These are phyloP conservation scores for Naganishia vaughanmartiniae DNA, from an alignment of 768 basidiomycete genomes.

Conservation along the genomic window DNA sequence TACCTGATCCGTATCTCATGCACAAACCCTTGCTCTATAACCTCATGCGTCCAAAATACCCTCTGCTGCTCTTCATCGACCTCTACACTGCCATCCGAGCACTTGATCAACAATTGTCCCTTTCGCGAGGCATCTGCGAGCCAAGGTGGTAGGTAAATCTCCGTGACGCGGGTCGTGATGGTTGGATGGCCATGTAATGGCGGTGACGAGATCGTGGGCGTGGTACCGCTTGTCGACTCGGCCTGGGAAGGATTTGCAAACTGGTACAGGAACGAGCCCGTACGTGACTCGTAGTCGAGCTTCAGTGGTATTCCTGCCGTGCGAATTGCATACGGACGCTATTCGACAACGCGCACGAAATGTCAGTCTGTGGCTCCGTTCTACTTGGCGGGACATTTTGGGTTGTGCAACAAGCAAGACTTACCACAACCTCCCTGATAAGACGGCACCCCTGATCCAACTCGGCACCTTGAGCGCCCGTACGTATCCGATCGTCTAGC, in stretches of 20 bases:
- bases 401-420: constrained; percentile 28
- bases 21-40: not conserved
- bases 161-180: constrained; percentile 11
- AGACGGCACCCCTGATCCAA: constrained; percentile 81
- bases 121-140: constrained; percentile 3
- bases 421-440: constrained; percentile 66
- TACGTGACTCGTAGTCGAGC: constrained; percentile 62
- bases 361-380: not conserved
- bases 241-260: constrained; percentile 26
- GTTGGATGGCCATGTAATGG: constrained; percentile 23
- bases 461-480: constrained; percentile 59
- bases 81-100: constrained; percentile 15
- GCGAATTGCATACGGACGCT: constrained; percentile 85
- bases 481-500: constrained; percentile 53
- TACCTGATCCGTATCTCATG: constrained; percentile 20
- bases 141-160: constrained; percentile 26
- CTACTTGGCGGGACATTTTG: no score
- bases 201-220: not conserved
- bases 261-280: constrained; percentile 30
- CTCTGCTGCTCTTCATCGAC: constrained; percentile 15
- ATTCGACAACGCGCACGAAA: not conserved
- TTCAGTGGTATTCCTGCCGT: constrained; percentile 76
- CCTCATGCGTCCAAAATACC: constrained; percentile 14
- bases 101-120: constrained; percentile 5
- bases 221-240: not conserved